These are phyloP conservation scores for Arctostaphylos glauca DNA, from an alignment of 148 eudicot genomes.

Conservation along the genomic window DNA sequence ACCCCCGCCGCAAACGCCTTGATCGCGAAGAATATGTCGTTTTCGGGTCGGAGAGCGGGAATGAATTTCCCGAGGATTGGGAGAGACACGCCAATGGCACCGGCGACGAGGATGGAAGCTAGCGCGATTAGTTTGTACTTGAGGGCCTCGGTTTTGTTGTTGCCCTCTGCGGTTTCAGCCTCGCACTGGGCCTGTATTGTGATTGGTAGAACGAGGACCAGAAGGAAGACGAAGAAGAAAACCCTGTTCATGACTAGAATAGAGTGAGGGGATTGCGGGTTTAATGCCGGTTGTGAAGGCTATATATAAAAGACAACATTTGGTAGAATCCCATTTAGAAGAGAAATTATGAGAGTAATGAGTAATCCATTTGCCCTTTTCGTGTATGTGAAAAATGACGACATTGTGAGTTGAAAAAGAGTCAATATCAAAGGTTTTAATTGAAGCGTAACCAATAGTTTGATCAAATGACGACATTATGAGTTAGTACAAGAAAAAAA, in stretches of 20 bases:
- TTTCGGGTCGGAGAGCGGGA: slow-evolving; percentile 24
- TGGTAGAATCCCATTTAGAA: too few relatives aligned
- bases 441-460: too few relatives aligned
- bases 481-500: too few relatives aligned
- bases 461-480: too few relatives aligned
- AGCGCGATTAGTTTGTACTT: slow-evolving; percentile 34
- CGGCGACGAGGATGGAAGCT: slow-evolving; percentile 14
- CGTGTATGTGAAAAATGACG: too few relatives aligned
- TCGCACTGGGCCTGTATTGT: slow-evolving; percentile 15
- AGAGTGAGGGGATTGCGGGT: not conserved
- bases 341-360: too few relatives aligned
- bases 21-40: slow-evolving; percentile 29
- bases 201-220: slow-evolving; percentile 12
- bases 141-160: slow-evolving; percentile 13
- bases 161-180: not conserved
- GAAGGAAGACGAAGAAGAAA: not conserved
- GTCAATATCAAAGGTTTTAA: too few relatives aligned
- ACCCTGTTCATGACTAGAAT: slow-evolving; percentile 6
- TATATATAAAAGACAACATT: not conserved
- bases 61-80: slow-evolving; percentile 29
- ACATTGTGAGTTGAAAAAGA: too few relatives aligned
- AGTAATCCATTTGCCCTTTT: too few relatives aligned
- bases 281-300: not conserved
- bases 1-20: slow-evolving; percentile 51
- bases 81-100: slow-evolving; percentile 30